These are phyloP conservation scores for Monosporascus cannonballus DNA, from an alignment of 2,329 filamentous ascomycete species.

Conservation along the genomic window DNA sequence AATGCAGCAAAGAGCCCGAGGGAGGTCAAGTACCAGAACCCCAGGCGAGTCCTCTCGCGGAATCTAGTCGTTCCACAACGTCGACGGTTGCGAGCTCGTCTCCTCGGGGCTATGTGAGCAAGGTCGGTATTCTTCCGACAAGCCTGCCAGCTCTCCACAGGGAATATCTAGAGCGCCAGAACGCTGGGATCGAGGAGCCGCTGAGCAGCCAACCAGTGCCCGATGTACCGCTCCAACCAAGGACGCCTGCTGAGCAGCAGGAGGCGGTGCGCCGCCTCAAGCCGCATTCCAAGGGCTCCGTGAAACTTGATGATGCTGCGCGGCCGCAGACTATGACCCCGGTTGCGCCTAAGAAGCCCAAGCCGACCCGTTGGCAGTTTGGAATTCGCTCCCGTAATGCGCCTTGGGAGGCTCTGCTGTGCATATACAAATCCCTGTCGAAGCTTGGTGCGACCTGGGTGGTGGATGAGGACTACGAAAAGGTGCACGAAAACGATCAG, in stretches of 20 bases:
- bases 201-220: slow-evolving; percentile 37
- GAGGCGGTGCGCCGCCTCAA: slow-evolving; percentile 77
- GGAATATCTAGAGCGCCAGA: slow-evolving; percentile 75
- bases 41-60: slow-evolving; percentile 45
- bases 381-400: slow-evolving; percentile 92
- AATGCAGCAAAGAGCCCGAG: slow-evolving; percentile 8
- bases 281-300: slow-evolving; percentile 69
- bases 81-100: slow-evolving; percentile 42
- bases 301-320: slow-evolving; percentile 60
- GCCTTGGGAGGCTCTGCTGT: slow-evolving; percentile 88
- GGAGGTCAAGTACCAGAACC: slow-evolving; percentile 21
- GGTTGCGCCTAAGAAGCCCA: slow-evolving; percentile 63
- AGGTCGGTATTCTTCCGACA: slow-evolving; percentile 85
- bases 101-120: slow-evolving; percentile 62
- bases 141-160: slow-evolving; percentile 87
- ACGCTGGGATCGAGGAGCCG: slow-evolving; percentile 44
- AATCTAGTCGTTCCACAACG: slow-evolving; percentile 47
- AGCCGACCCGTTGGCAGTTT: slow-evolving; percentile 93
- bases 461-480: slow-evolving; percentile 53
- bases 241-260: slow-evolving; percentile 69
- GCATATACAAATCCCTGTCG: slow-evolving; percentile 85
- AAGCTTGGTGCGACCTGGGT: slow-evolving; percentile 90
- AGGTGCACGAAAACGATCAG: slow-evolving; percentile 38
- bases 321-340: slow-evolving; percentile 59
- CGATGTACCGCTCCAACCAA: slow-evolving; percentile 43